phyloP scores from a whole-genome alignment of 441 rosid genomes.

The Eutrema salsugineum region DNA sequence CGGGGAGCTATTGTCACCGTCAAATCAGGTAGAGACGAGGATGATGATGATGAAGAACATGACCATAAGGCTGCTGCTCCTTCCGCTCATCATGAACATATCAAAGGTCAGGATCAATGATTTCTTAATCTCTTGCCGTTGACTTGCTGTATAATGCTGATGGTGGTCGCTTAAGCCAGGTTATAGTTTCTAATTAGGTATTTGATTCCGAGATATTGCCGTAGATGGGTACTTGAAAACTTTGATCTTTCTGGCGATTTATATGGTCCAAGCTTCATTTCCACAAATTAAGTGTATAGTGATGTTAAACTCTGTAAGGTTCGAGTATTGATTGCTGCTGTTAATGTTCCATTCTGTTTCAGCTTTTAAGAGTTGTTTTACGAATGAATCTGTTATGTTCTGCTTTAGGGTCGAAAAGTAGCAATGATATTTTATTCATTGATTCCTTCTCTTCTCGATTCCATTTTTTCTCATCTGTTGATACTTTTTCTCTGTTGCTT shows the following conservation, averaged over 20 bases:
- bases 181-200: not conserved
- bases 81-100: constrained; percentile 23
- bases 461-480: not conserved
- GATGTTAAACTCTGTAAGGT: not conserved
- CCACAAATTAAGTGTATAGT: not conserved
- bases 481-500: not conserved
- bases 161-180: not conserved
- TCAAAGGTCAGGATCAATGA: constrained; percentile 20
- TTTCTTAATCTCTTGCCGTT: not conserved
- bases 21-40: constrained; percentile 25
- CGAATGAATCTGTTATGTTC: not conserved
- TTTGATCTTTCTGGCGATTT: not conserved
- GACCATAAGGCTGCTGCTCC: constrained; percentile 35
- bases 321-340: not conserved
- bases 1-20: constrained; percentile 28
- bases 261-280: not conserved
- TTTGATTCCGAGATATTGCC: not conserved
- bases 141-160: not conserved
- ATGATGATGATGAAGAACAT: constrained; percentile 48
- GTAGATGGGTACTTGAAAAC: not conserved
- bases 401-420: not conserved
- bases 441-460: not conserved
- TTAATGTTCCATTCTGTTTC: not conserved
- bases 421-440: not conserved
- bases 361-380: not conserved